phyloP scores from a whole-genome alignment of 192 early-diverging fungal species.

The Coemansia sp. region DNA sequence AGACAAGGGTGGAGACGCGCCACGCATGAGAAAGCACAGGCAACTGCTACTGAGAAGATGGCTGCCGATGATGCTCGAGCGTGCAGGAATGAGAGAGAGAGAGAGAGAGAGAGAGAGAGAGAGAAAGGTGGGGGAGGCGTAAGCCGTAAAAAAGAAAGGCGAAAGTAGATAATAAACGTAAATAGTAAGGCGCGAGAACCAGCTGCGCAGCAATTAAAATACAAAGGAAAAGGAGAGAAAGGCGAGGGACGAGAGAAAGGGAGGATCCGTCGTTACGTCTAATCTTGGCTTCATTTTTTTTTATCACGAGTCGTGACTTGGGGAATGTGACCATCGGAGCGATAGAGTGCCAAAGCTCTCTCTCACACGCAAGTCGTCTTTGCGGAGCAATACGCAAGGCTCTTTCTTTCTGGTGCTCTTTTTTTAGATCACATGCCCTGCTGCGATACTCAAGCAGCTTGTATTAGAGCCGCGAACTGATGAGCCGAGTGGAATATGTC shows the following conservation, averaged over 20 bases:
- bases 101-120: background rate
- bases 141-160: constrained; percentile 5
- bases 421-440: constrained; percentile 7
- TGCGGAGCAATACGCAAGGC: constrained; percentile 4
- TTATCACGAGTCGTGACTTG: constrained; percentile 2
- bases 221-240: constrained; percentile 6
- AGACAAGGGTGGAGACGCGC: background rate
- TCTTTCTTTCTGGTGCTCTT: background rate
- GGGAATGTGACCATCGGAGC: constrained; percentile 10
- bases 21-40: constrained; percentile 4
- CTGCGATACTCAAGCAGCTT: background rate
- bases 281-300: background rate
- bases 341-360: background rate
- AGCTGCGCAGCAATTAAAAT: constrained; percentile 9
- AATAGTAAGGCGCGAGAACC: constrained; percentile 11
- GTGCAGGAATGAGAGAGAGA: background rate
- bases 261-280: background rate
- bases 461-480: background rate
- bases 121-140: background rate
- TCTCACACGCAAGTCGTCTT: background rate
- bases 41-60: constrained; percentile 4
- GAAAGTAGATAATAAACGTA: constrained; percentile 11
- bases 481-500: background rate
- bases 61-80: background rate
- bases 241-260: background rate